These are phyloP conservation scores for Danielia oregonensis DNA, from an alignment of 805 yeast species.

Conservation along the genomic window DNA sequence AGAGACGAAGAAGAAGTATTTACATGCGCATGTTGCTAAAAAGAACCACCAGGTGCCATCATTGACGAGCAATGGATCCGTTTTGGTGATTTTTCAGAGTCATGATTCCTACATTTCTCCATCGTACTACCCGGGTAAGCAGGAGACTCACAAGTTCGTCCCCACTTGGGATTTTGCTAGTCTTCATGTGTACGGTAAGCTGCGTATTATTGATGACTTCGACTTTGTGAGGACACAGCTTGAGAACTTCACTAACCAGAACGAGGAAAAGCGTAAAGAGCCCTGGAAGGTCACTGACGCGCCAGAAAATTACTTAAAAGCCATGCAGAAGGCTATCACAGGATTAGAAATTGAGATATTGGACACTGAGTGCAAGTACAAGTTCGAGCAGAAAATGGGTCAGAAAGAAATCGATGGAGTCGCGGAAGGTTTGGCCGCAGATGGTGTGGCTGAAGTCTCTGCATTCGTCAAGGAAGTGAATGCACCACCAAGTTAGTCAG, in stretches of 20 bases:
- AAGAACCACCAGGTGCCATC: slow-evolving; percentile 48
- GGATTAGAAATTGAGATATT: slow-evolving; percentile 54
- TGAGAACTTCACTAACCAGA: slow-evolving; percentile 40
- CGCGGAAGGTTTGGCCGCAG: slow-evolving; percentile 41
- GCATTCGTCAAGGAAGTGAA: slow-evolving; percentile 13
- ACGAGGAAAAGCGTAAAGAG: slow-evolving; percentile 39
- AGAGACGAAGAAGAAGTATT: slow-evolving; percentile 33
- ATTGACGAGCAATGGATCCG: slow-evolving; percentile 35
- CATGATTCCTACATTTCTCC: slow-evolving; percentile 55
- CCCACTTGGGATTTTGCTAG: slow-evolving; percentile 68
- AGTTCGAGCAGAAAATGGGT: slow-evolving; percentile 51
- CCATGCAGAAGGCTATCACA: slow-evolving; percentile 46
- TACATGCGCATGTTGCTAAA: slow-evolving; percentile 55
- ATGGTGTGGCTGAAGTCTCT: slow-evolving; percentile 28
- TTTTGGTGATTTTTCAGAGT: slow-evolving; percentile 51
- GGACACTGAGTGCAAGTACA: slow-evolving; percentile 49
- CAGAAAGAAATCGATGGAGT: slow-evolving; percentile 50
- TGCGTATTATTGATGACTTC: slow-evolving; percentile 41
- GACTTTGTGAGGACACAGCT: slow-evolving; percentile 46
- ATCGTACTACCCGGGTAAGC: slow-evolving; percentile 54
- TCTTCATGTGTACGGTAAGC: slow-evolving; percentile 53
- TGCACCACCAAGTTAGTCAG: too few species aligned
- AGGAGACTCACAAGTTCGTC: slow-evolving; percentile 56
- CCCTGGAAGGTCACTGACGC: slow-evolving; percentile 60
- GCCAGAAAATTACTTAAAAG: slow-evolving; percentile 43